Conservation (phyloP, 495 filamentous ascomycete species). For the Apiosordaria backusii region DNA sequence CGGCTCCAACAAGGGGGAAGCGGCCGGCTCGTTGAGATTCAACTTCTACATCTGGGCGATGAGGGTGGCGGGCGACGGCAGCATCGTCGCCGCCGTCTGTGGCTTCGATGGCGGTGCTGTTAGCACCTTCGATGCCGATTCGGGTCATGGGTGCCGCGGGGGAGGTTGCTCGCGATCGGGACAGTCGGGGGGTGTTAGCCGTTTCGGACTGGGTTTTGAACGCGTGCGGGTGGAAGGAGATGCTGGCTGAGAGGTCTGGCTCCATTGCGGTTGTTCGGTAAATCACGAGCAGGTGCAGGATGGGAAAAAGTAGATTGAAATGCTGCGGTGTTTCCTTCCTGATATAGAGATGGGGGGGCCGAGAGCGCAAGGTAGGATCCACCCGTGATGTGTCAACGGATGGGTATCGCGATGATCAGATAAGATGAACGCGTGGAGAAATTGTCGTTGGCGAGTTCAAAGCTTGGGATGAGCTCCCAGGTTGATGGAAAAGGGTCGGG, state of each 20-base stretch:
- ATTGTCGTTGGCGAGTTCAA: neutral
- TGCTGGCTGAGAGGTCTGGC: constrained; percentile 40
- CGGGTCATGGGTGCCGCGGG: constrained; percentile 2
- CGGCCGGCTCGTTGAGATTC: constrained; percentile 58
- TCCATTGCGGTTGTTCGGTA: constrained; percentile 21
- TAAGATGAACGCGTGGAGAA: constrained; percentile 12
- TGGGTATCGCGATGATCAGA: neutral
- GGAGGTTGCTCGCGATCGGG: constrained; percentile 8
- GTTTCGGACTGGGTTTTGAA: constrained; percentile 45
- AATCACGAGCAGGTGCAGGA: neutral
- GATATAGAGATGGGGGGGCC: neutral
- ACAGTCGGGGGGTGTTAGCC: constrained; percentile 18
- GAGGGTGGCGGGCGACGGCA: constrained; percentile 45
- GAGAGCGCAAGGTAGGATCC: neutral
- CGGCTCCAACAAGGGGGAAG: constrained; percentile 42
- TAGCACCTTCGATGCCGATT: constrained; percentile 33
- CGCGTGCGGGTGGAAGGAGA: constrained; percentile 44
- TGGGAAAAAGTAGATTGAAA: neutral
- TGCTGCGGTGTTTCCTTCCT: neutral
- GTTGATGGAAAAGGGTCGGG: neutral
- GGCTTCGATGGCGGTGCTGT: constrained; percentile 46
- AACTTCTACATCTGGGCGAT: constrained; percentile 59
- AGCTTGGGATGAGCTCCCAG: neutral
- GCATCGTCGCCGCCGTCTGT: constrained; percentile 42
- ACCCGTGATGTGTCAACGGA: neutral